phyloP scores from a whole-genome alignment of 2,329 filamentous ascomycete species.

The Xylariaceae sp. region DNA sequence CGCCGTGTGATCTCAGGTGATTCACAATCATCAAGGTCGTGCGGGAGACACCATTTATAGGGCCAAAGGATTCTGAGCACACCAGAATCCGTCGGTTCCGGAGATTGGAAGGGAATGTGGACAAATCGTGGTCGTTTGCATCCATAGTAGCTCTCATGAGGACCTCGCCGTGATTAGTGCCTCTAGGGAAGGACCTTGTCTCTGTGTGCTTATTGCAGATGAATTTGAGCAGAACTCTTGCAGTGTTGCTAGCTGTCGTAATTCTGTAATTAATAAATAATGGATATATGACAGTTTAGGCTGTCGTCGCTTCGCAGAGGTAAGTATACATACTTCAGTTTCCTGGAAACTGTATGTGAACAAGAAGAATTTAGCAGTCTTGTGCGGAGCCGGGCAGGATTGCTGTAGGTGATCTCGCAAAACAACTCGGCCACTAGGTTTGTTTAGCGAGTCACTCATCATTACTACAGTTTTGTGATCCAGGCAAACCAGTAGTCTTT shows the following conservation, averaged over 20 bases:
- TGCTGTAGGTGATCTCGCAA: background rate
- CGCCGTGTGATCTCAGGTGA: slow-evolving; percentile 69
- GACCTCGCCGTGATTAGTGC: no score
- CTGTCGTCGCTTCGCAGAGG: background rate
- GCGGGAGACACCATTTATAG: slow-evolving; percentile 75
- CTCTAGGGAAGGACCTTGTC: no score
- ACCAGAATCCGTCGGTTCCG: slow-evolving; percentile 68
- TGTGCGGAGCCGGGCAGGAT: background rate
- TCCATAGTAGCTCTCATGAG: slow-evolving; percentile 6
- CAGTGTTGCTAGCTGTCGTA: no score
- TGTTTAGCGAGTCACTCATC: background rate
- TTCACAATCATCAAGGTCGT: slow-evolving; percentile 74
- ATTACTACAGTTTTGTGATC: background rate
- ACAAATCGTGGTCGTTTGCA: slow-evolving; percentile 46
- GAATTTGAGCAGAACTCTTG: no score
- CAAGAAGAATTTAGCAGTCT: background rate
- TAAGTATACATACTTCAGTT: background rate
- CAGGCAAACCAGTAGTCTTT: background rate
- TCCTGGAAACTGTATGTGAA: background rate
- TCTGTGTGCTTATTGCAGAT: no score
- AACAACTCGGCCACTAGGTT: background rate
- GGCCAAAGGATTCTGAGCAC: slow-evolving; percentile 74
- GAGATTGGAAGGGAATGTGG: slow-evolving; percentile 56
- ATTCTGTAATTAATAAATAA: no score
- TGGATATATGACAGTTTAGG: no score